These are phyloP conservation scores for Astrocystis sublimbata DNA, from an alignment of 495 filamentous ascomycete species.

Conservation along the genomic window DNA sequence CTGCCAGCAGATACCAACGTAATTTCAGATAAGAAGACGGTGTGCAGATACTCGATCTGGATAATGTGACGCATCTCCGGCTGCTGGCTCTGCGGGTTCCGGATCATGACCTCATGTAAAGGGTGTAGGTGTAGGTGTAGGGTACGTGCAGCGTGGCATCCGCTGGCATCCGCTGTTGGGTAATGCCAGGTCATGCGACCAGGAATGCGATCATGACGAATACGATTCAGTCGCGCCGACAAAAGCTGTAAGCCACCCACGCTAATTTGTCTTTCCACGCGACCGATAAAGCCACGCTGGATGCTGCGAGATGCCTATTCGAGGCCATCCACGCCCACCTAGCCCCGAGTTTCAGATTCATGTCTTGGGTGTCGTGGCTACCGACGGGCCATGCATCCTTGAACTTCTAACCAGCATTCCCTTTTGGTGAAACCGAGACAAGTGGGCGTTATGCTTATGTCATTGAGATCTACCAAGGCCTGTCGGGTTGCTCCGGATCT, in stretches of 20 bases:
- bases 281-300: background rate
- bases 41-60: no score
- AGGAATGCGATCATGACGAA: background rate
- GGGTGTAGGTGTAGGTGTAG: no score
- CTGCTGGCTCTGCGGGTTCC: no score
- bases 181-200: no score
- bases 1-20: background rate
- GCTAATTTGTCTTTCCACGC: background rate
- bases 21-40: background rate
- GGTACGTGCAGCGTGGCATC: background rate
- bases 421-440: background rate
- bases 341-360: background rate
- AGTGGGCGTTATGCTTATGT: background rate
- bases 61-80: background rate
- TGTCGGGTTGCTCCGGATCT: no score
- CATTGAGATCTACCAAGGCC: no score
- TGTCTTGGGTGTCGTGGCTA: background rate
- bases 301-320: background rate
- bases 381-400: no score
- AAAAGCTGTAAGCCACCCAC: conserved; percentile 1
- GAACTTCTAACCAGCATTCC: background rate
- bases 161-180: background rate
- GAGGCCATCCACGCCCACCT: background rate
- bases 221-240: background rate
- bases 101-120: background rate